Evolutionary conservation across 441 rosid genomes (phyloP).

Genomic region (Pelargonium myrrhifolium): DNA sequence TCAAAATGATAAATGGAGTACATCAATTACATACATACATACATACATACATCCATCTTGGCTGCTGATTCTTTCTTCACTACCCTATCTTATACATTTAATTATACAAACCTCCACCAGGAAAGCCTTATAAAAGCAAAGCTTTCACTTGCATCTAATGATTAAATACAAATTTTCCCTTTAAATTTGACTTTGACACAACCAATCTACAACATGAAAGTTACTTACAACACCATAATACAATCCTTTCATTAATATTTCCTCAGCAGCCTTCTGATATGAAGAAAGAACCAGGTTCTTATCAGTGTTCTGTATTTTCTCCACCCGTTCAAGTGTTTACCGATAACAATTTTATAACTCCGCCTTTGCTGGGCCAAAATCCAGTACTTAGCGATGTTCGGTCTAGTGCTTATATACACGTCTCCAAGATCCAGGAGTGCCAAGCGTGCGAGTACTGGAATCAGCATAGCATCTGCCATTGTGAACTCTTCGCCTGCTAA

Average conservation of each 20-base stretch:
- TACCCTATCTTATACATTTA: too few species aligned
- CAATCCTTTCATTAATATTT: conserved; percentile 27
- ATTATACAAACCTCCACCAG: too few species aligned
- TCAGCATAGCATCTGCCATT: conserved; percentile 75
- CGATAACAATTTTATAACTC: conserved; percentile 61
- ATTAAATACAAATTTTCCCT: too few species aligned
- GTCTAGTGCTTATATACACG: conserved; percentile 56
- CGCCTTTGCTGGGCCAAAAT: conserved; percentile 51
- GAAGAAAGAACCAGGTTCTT: conserved; percentile 64
- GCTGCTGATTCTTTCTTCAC: too few species aligned
- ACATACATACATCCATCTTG: too few species aligned
- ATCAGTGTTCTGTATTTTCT: conserved; percentile 57
- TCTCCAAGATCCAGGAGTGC: conserved; percentile 58
- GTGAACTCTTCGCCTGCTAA: conserved; percentile 70
- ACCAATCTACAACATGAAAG: too few species aligned
- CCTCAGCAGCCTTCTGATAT: conserved; percentile 37
- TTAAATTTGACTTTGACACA: too few species aligned
- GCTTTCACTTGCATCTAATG: too few species aligned
- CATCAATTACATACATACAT: too few species aligned
- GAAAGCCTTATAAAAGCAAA: too few species aligned
- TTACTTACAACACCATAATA: too few species aligned
- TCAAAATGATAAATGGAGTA: too few species aligned
- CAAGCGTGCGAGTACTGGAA: conserved; percentile 63
- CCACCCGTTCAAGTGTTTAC: conserved; percentile 76
- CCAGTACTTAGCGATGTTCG: conserved; percentile 68